Evolutionary conservation across 1,139 yeast species (phyloP).

Genomic region (Nakaseomyces kungkrabaensis): DNA sequence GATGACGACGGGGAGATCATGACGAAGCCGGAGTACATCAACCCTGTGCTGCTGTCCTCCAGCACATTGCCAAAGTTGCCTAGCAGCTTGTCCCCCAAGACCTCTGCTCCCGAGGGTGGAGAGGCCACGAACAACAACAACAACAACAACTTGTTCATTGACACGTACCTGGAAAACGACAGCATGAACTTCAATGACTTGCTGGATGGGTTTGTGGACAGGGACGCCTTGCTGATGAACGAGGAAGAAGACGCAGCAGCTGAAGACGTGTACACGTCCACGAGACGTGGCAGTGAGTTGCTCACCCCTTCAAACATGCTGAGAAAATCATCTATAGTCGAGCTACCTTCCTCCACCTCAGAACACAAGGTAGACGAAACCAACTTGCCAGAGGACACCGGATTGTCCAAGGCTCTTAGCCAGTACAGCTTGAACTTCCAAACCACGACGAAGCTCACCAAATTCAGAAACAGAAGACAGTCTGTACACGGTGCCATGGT

Average conservation of each 20-base stretch:
- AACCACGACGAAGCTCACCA: not conserved
- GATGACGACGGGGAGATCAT: not conserved
- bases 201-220: not conserved
- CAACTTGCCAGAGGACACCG: not conserved
- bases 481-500: not conserved
- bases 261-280: not conserved
- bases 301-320: not conserved
- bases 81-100: not conserved
- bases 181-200: not conserved
- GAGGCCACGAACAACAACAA: not conserved
- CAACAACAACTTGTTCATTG: slow-evolving; percentile 1
- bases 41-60: slow-evolving; percentile 2
- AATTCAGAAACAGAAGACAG: slow-evolving; percentile 2
- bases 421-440: slow-evolving; percentile 14
- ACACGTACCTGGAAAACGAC: not conserved
- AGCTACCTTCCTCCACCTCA: not conserved
- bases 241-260: not conserved
- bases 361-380: not conserved
- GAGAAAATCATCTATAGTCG: not conserved
- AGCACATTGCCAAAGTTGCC: not conserved
- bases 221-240: not conserved
- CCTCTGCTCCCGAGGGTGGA: not conserved
- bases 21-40: slow-evolving; percentile 2
- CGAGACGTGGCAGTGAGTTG: not conserved
- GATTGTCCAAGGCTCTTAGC: slow-evolving; percentile 16